A percentile compares a stretch with the other conserved stretches of the same genome.
These are phyloP conservation scores for Podaxis rugospora DNA, from an alignment of 768 basidiomycete genomes.

Conservation along the genomic window DNA sequence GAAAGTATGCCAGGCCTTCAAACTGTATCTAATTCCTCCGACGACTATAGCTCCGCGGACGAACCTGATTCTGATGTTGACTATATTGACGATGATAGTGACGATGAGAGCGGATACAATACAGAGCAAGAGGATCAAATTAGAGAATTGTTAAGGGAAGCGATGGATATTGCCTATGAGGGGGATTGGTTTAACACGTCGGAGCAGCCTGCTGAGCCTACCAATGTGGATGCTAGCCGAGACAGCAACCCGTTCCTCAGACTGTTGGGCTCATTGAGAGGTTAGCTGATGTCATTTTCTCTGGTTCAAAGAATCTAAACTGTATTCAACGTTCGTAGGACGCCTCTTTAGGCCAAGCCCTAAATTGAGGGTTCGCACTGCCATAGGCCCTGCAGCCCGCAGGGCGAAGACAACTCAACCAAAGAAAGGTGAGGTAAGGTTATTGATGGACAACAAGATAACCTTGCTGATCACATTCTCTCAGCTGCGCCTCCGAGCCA, in stretches of 20 bases:
- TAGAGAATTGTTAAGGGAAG: conserved; percentile 57
- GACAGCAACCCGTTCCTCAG: conserved; percentile 79
- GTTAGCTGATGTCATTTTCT: conserved; percentile 27
- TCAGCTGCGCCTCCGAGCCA: conserved; percentile 24
- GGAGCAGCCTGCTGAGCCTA: conserved; percentile 30
- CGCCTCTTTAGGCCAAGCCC: conserved; percentile 54
- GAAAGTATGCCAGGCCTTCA: conserved; percentile 66
- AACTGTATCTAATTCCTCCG: conserved; percentile 60
- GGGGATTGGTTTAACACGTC: conserved; percentile 54
- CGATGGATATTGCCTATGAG: conserved; percentile 65
- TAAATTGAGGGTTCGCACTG: conserved; percentile 32
- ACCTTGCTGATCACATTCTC: conserved; percentile 6
- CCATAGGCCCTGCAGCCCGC: conserved; percentile 16
- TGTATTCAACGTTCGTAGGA: conserved; percentile 31
- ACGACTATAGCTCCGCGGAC: conserved; percentile 38
- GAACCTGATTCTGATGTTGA: conserved; percentile 28
- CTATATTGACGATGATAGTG: conserved; percentile 34
- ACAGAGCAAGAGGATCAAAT: conserved; percentile 68
- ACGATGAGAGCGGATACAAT: conserved; percentile 41
- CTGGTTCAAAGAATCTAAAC: background rate
- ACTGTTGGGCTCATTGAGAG: conserved; percentile 69
- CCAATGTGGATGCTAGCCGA: conserved; percentile 39
- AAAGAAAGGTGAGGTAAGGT: conserved; percentile 15
- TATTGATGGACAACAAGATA: conserved; percentile 1
- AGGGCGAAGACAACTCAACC: conserved; percentile 15